These are phyloP conservation scores for Sporothrix schenckii DNA, from an alignment of 2,329 filamentous ascomycete genomes.

Conservation along the genomic window DNA sequence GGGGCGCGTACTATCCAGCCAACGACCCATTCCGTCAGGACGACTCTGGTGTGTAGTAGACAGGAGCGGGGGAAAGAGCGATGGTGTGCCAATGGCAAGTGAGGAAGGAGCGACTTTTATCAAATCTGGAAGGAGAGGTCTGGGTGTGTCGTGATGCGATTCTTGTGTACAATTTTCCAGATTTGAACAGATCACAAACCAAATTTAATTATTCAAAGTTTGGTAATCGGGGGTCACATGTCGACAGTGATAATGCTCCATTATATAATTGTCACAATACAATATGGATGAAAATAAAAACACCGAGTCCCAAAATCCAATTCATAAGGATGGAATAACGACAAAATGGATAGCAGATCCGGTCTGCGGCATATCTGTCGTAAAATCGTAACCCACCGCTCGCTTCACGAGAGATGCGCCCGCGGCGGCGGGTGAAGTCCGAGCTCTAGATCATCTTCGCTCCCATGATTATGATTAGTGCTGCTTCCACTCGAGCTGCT, in stretches of 20 bases:
- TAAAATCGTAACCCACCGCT: neutral
- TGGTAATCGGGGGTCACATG: too few relatives aligned
- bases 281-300: too few relatives aligned
- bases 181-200: neutral
- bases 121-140: neutral
- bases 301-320: too few relatives aligned
- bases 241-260: too few relatives aligned
- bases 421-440: slow-evolving; percentile 19
- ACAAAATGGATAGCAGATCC: slow-evolving; percentile 1
- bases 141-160: neutral
- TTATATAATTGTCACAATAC: neutral
- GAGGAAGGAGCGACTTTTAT: neutral
- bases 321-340: neutral
- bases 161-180: neutral
- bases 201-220: neutral
- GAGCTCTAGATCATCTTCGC: slow-evolving; percentile 11
- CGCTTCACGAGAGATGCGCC: slow-evolving; percentile 11
- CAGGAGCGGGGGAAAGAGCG: neutral
- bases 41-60: slow-evolving; percentile 34
- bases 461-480: slow-evolving; percentile 5
- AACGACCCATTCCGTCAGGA: slow-evolving; percentile 31
- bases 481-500: neutral
- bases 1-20: slow-evolving; percentile 34
- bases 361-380: neutral
- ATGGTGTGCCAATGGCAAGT: neutral